Evolutionary conservation across 1,284 basidiomycete species (phyloP).

Genomic region (Cutaneotrichosporon curvatum): DNA sequence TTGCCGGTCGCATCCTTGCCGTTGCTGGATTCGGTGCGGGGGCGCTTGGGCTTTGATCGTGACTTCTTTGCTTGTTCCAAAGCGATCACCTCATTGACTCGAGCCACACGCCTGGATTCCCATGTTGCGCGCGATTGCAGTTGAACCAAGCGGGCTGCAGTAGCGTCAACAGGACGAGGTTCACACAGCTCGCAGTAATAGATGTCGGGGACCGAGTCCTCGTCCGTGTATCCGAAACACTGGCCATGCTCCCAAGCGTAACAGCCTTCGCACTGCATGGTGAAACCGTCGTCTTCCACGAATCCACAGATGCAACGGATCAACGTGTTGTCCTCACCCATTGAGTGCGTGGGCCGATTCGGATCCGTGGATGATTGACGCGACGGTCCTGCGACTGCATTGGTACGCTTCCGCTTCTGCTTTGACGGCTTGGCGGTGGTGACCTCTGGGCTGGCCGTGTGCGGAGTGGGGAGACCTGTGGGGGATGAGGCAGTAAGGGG

Average conservation of each 20-base stretch:
- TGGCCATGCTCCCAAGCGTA: slow-evolving; percentile 83
- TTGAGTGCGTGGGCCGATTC: slow-evolving; percentile 29
- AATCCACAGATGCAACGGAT: slow-evolving; percentile 47
- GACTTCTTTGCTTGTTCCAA: slow-evolving; percentile 8
- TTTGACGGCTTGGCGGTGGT: slow-evolving; percentile 19
- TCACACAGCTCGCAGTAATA: slow-evolving; percentile 45
- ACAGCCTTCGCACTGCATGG: slow-evolving; percentile 84
- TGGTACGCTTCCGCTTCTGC: slow-evolving; percentile 20
- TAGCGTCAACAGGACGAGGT: slow-evolving; percentile 33
- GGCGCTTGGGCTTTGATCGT: slow-evolving; percentile 16
- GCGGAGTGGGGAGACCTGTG: slow-evolving; percentile 10
- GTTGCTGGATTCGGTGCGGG: slow-evolving; percentile 6
- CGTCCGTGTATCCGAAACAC: slow-evolving; percentile 68
- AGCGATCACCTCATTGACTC: neutral
- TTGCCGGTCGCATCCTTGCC: neutral
- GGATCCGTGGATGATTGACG: slow-evolving; percentile 23
- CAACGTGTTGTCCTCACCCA: slow-evolving; percentile 43
- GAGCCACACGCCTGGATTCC: neutral
- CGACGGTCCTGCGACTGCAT: slow-evolving; percentile 28
- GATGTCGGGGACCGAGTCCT: slow-evolving; percentile 61
- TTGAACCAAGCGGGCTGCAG: slow-evolving; percentile 24
- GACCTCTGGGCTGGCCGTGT: slow-evolving; percentile 16
- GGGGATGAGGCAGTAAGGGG: slow-evolving; percentile 14
- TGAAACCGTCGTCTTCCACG: slow-evolving; percentile 77
- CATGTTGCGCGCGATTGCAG: slow-evolving; percentile 8